A percentile compares a stretch with the other conserved stretches of the same genome.
These are phyloP conservation scores for Aspergillus novofumigatus DNA, from an alignment of 2,329 filamentous ascomycete species.

Conservation along the genomic window DNA sequence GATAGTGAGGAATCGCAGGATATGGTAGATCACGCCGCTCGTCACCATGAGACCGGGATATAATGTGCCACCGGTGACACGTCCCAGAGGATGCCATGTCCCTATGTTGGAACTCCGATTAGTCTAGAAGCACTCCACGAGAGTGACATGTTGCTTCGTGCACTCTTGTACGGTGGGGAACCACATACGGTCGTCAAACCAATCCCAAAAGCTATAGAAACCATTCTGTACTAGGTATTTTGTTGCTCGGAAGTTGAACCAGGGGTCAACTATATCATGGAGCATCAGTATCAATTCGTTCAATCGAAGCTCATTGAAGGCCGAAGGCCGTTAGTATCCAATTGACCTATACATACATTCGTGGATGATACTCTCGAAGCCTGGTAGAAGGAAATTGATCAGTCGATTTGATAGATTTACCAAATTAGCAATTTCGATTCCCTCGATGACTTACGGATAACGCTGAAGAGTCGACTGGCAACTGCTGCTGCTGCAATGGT, in stretches of 20 bases:
- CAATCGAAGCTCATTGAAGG: slow-evolving; percentile 1
- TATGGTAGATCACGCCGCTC: slow-evolving; percentile 92
- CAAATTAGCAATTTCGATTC: not conserved
- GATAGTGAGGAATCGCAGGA: slow-evolving; percentile 80
- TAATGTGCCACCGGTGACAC: slow-evolving; percentile 97
- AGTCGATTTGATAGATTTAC: slow-evolving; percentile 5
- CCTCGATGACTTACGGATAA: slow-evolving; percentile 72
- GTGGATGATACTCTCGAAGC: slow-evolving; percentile 99
- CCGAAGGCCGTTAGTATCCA: not conserved
- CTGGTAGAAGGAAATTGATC: slow-evolving; percentile 41
- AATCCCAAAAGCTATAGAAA: slow-evolving; percentile 99
- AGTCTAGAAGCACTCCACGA: not conserved
- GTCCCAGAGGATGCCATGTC: slow-evolving; percentile 98
- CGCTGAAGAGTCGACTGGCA: slow-evolving; percentile 92
- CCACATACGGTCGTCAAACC: slow-evolving; percentile 89
- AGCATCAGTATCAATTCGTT: slow-evolving; percentile 20
- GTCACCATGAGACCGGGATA: slow-evolving; percentile 99
- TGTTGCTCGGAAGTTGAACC: slow-evolving; percentile 99
- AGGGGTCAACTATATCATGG: slow-evolving; percentile 75
- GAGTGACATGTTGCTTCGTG: slow-evolving; percentile 15
- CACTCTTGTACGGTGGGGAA: slow-evolving; percentile 3
- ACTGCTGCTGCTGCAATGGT: slow-evolving; percentile 90
- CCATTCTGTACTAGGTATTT: slow-evolving; percentile 97
- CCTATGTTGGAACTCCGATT: slow-evolving; percentile 40
- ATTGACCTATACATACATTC: slow-evolving; percentile 68